Evolutionary conservation across 1,284 basidiomycete species (phyloP).

Genomic region (Schizophyllum commune): DNA sequence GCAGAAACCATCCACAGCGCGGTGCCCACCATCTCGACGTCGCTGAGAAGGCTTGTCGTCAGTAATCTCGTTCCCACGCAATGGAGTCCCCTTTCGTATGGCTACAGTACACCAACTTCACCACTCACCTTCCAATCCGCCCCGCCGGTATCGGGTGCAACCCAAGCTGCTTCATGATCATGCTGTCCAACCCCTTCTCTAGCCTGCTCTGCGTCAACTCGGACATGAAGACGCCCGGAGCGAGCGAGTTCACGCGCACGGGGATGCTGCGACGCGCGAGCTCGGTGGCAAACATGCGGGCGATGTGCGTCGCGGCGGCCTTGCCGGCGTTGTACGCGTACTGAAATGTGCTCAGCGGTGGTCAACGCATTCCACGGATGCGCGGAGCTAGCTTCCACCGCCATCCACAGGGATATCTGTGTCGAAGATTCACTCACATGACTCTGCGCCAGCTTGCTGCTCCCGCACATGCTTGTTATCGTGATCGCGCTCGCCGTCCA

Average conservation of each 20-base stretch:
- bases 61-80: no score
- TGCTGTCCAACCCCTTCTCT: constrained; percentile 37
- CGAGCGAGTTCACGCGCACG: constrained; percentile 64
- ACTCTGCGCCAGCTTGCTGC: constrained; percentile 61
- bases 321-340: constrained; percentile 76
- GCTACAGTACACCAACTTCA: neutral
- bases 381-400: no score
- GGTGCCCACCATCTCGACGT: constrained; percentile 66
- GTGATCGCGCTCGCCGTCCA: constrained; percentile 68
- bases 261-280: constrained; percentile 59
- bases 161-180: constrained; percentile 46
- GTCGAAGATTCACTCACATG: constrained; percentile 42
- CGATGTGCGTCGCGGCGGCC: constrained; percentile 66
- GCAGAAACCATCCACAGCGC: constrained; percentile 64
- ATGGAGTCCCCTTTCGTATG: neutral
- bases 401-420: neutral
- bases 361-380: no score
- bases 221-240: constrained; percentile 58
- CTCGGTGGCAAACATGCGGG: constrained; percentile 69
- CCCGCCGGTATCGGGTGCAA: constrained; percentile 50
- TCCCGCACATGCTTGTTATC: constrained; percentile 67
- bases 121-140: constrained; percentile 59
- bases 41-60: constrained; percentile 28
- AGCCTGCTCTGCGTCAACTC: constrained; percentile 66
- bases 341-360: no score